Evolutionary conservation across 179 eudicot genomes (phyloP).

Genomic region (Amaranthus tricolor): DNA sequence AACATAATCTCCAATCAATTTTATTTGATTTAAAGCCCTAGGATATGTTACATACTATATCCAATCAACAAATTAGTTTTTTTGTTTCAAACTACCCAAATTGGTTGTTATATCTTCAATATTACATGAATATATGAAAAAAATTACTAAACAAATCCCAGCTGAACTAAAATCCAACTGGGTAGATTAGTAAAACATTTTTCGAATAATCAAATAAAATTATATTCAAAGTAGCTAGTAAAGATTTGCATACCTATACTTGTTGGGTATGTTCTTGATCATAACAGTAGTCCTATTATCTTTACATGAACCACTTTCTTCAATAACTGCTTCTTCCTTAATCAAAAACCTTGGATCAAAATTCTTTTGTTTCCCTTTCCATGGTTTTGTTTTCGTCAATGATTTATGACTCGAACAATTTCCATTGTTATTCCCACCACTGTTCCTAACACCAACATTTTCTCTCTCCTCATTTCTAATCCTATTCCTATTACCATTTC

Average conservation of each 20-base stretch:
- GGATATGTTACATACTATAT: no score
- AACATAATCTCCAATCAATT: no score
- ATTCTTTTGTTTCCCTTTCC: conserved; percentile 44
- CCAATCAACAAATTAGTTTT: no score
- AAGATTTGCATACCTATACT: conserved; percentile 62
- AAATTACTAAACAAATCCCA: no score
- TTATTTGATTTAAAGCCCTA: no score
- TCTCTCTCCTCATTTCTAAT: neutral
- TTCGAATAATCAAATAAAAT: neutral
- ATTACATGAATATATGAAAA: no score
- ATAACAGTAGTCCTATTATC: conserved; percentile 89
- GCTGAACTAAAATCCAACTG: no score
- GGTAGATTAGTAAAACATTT: no score
- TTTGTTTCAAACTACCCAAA: no score
- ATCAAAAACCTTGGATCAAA: conserved; percentile 76
- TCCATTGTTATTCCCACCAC: neutral
- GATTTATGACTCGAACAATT: no score
- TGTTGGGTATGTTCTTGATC: conserved; percentile 98
- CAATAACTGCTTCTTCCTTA: conserved; percentile 54
- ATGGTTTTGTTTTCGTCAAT: conserved; percentile 15
- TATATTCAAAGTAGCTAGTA: neutral
- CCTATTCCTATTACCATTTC: neutral
- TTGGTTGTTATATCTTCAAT: no score
- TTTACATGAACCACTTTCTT: conserved; percentile 15
- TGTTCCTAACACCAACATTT: neutral